Base-by-base conservation (phyloP, 805 yeast genomes). In the Priceomyces medius region DNA sequence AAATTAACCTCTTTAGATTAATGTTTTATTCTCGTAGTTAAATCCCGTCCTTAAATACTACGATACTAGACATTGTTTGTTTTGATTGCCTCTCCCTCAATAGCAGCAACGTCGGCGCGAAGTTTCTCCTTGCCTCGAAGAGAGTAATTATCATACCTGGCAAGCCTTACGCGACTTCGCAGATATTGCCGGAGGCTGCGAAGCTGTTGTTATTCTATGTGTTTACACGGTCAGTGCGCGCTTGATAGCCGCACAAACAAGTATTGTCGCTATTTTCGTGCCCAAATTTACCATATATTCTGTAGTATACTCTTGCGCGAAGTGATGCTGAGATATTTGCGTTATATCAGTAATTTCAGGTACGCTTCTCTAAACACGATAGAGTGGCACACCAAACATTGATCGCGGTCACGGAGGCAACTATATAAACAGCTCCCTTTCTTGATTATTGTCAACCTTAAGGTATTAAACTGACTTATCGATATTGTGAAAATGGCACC, bases 401-500 rank as follows among this genome's bases (percentile, higher is more conserved):
- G 38, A 35, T 35, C 38, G 38, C 38, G 38, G 29, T 35, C 38
- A 35, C 19, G 38, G 23, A 23, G 43, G 43, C 43, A 40, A 40
- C 35, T 40, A 40, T 40, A 40, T 40, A 40, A 40, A 40, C 43
- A 40, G 29, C 31, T 24, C 27, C 19, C 29, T 35, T 24, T 24
- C 38, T 16, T 32, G n/a, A 32, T 38, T 14, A 24, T 31, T 14
- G 17, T 6, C 13, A 38, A 20, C 16, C 23, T 19, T 27, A 26
- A 18, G 24, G 18, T 26, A 27, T 38, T 31, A 21, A 38, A 9
- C 28, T 23, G 33, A 43, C 32, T 24, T 35, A 40, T 40, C 32
- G 29, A 35, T 34, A 19, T 20, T 34, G 23, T 40, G 46, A 77
- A 51, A 71, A 81, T 81, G 85, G 84, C 85, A 56, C 83, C 84